A percentile compares a stretch with the other conserved stretches of the same genome.
Conservation (phyloP, 371 early-diverging fungal species). For the Cokeromyces recurvatus region DNA sequence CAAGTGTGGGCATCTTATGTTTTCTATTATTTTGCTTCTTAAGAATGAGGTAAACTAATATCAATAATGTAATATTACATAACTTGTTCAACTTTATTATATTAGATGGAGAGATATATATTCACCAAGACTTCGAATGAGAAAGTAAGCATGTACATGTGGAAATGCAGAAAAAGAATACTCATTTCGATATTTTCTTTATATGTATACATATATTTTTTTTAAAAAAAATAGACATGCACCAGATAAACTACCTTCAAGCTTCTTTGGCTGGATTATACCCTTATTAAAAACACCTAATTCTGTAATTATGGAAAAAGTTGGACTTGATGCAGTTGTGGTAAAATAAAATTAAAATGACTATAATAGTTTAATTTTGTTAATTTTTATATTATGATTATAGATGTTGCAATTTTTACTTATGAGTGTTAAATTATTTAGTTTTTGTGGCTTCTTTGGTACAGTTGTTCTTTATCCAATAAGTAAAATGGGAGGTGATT, state of each 20-base stretch:
- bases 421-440: conserved; percentile 47
- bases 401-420: conserved; percentile 51
- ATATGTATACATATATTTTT: not conserved
- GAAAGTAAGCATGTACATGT: conserved; percentile 49
- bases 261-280: conserved; percentile 62
- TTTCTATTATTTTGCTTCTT: conserved; percentile 41
- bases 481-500: conserved; percentile 44
- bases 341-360: conserved; percentile 8
- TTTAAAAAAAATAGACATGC: conserved; percentile 34
- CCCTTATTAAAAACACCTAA: conserved; percentile 52
- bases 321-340: conserved; percentile 69
- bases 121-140: conserved; percentile 60
- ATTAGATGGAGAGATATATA: conserved; percentile 53
- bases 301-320: conserved; percentile 53
- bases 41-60: conserved; percentile 40
- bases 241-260: conserved; percentile 44
- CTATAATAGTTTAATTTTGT: not conserved
- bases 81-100: not conserved
- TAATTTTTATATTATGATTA: not conserved
- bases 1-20: conserved; percentile 34
- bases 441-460: conserved; percentile 47
- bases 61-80: conserved; percentile 1
- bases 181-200: too few relatives aligned
- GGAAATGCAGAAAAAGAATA: too few relatives aligned
- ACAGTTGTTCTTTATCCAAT: conserved; percentile 42